Evolutionary conservation across 108 stramenopile species (phyloP).

Genomic region (Pseudonitzschia pungens): DNA sequence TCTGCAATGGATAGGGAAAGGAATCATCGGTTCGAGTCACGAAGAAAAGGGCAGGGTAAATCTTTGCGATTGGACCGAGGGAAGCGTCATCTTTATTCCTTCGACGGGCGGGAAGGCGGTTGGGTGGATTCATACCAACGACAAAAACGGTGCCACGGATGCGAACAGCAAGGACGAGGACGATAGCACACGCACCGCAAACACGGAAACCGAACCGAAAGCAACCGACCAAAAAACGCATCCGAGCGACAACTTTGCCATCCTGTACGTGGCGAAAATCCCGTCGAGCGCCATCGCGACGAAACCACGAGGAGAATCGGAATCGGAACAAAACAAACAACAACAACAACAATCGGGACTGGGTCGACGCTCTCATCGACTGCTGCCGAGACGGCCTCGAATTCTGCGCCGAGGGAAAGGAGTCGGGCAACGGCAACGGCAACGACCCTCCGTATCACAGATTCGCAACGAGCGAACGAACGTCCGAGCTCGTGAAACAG

Average conservation of each 20-base stretch:
- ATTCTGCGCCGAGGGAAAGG: not conserved
- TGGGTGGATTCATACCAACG: constrained; percentile 56
- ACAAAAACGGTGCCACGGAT: not conserved
- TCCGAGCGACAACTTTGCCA: constrained; percentile 1
- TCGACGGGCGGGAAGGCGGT: constrained; percentile 59
- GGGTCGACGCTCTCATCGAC: constrained; percentile 10
- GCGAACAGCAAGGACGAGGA: not conserved
- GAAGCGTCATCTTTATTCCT: constrained; percentile 46
- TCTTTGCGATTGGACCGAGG: constrained; percentile 53
- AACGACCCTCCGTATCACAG: constrained; percentile 3
- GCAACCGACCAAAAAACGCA: not conserved
- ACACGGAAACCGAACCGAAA: not conserved
- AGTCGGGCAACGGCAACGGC: not conserved
- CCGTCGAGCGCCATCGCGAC: constrained; percentile 1
- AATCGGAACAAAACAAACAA: too few species aligned
- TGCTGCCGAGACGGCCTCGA: constrained; percentile 19
- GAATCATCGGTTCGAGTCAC: constrained; percentile 64
- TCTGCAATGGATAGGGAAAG: constrained; percentile 60
- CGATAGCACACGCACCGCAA: not conserved
- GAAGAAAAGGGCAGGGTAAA: constrained; percentile 51
- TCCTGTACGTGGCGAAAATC: constrained; percentile 30
- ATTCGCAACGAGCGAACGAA: constrained; percentile 10
- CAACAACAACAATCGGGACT: not conserved
- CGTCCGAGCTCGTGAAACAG: not conserved
- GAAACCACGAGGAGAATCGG: constrained; percentile 13